Evolutionary conservation across 306 rosid genomes (phyloP).

Genomic region (Sindora glabra): DNA sequence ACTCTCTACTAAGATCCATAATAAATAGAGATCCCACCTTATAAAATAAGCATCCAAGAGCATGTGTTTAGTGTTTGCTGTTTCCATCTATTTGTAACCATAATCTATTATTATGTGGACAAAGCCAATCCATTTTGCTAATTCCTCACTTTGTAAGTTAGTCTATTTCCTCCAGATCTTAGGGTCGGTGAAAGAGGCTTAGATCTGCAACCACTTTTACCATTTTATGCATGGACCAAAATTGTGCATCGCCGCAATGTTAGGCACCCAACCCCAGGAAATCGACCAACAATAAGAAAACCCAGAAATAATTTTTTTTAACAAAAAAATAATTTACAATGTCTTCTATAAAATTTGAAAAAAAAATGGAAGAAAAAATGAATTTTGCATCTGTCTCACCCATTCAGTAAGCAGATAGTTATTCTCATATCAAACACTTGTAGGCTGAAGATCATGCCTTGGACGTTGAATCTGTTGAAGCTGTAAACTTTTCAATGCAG

Average conservation of each 20-base stretch:
- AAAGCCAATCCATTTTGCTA: not conserved
- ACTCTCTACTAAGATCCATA: too few species aligned
- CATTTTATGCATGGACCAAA: too few species aligned
- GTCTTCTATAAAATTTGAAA: not conserved
- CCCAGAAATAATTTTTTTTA: not conserved
- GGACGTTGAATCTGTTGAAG: conserved; percentile 50
- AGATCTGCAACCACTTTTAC: conserved; percentile 11
- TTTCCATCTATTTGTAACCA: too few species aligned
- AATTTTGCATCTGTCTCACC: conserved; percentile 10
- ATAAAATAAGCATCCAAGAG: too few species aligned
- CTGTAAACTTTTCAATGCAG: conserved; percentile 39
- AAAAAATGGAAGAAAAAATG: not conserved
- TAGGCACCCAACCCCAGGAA: conserved; percentile 16
- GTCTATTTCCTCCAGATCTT: not conserved
- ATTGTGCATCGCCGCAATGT: conserved; percentile 19
- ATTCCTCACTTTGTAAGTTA: not conserved
- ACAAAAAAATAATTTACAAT: conserved; percentile 19
- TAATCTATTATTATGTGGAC: not conserved
- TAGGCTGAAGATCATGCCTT: conserved; percentile 39
- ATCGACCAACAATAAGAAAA: not conserved
- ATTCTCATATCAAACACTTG: conserved; percentile 43
- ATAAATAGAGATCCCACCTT: too few species aligned
- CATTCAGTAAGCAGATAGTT: not conserved
- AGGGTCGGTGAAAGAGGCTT: not conserved
- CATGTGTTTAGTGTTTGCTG: too few species aligned